Evolutionary conservation across 306 rosid genomes (phyloP), one percentile per base, ranked within the genome.

Genomic region (Psophocarpus tetragonolobus): DNA sequence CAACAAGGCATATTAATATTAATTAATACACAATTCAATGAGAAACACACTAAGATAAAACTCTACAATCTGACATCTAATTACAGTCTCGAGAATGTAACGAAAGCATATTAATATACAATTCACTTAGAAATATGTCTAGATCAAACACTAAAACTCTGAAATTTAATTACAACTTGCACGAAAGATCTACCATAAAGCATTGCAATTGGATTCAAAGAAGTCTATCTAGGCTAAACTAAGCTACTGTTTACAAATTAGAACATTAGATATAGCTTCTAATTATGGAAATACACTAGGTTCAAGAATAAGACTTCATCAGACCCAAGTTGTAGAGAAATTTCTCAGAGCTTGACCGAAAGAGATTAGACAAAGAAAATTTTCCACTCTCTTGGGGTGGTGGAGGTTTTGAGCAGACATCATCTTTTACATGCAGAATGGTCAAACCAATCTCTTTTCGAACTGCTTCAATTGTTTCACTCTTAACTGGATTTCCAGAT

Each of bases 301-400:
- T 77, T 90, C 86, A 94, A 68, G 97, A 87, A 80, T 63, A 86
- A 38, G 97, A 89, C 83, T 89, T 92, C 63, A 91, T 91, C 82
- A 95, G 74, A 15, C 99, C 97, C 88, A 94, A 85, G 88, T 92
- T 92, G 79, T 85, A 92, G 17, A 95, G 97, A 73, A 95, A 86
- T 84, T 86, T 95, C 85, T 91, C 97, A 10, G 99, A 95, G 63
- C 99, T 84, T 35, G 92, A 82, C 56, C 97, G 82, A 47, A 95
- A 91, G 32, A 95, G 89, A 84, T 83, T 77, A 23, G 90, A 89
- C 75, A 95, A 51, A 24, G 97, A 95, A 81, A 91, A 88, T 60
- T 80, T 82, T 53, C 87, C 88, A 67, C 86, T 83, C 79, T 87
- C 97, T 45, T 76, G 85, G 2, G 90, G 48, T 36, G 90, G 48